These are phyloP conservation scores for Alloteropsis angusta DNA, from an alignment of 202 grass and related monocot genomes.

Conservation along the genomic window DNA sequence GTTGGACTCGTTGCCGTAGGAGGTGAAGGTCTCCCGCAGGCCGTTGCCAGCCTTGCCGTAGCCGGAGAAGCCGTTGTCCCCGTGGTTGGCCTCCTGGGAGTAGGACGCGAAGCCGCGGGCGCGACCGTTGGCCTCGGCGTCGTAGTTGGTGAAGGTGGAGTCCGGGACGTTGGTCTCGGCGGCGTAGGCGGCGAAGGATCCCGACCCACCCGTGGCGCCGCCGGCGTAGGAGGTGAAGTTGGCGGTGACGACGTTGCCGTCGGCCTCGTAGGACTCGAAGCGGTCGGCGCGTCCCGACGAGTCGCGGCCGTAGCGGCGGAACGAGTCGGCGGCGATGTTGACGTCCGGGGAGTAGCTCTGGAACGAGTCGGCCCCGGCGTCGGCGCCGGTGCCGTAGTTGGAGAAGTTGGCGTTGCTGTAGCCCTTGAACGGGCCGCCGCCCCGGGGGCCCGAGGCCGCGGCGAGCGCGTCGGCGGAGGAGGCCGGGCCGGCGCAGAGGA, in stretches of 20 bases:
- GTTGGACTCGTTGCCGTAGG: slow-evolving; percentile 62
- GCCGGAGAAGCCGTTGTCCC: slow-evolving; percentile 44
- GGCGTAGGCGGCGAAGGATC: slow-evolving; percentile 51
- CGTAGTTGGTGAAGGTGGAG: slow-evolving; percentile 68
- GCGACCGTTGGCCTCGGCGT: slow-evolving; percentile 43
- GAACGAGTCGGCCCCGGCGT: slow-evolving; percentile 42
- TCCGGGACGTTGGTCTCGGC: slow-evolving; percentile 46
- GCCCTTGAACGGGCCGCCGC: slow-evolving; percentile 24
- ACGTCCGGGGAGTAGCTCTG: slow-evolving; percentile 42
- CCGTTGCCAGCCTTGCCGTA: slow-evolving; percentile 53
- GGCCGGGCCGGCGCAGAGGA: slow-evolving; percentile 24
- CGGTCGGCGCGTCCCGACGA: slow-evolving; percentile 29
- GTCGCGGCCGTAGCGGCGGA: slow-evolving; percentile 61
- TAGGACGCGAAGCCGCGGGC: slow-evolving; percentile 41
- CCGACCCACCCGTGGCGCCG: slow-evolving; percentile 48
- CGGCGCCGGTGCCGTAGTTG: slow-evolving; percentile 51
- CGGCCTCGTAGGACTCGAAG: slow-evolving; percentile 49
- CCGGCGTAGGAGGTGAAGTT: slow-evolving; percentile 76
- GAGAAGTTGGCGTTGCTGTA: slow-evolving; percentile 64
- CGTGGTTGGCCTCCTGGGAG: slow-evolving; percentile 53
- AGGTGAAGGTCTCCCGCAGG: slow-evolving; percentile 40
- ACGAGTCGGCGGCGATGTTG: slow-evolving; percentile 60
- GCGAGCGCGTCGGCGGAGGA: not conserved
- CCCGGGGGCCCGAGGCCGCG: not conserved
- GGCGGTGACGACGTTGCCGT: slow-evolving; percentile 60